Conservation (phyloP, 495 filamentous ascomycete genomes). For the Neurospora sp. region DNA sequence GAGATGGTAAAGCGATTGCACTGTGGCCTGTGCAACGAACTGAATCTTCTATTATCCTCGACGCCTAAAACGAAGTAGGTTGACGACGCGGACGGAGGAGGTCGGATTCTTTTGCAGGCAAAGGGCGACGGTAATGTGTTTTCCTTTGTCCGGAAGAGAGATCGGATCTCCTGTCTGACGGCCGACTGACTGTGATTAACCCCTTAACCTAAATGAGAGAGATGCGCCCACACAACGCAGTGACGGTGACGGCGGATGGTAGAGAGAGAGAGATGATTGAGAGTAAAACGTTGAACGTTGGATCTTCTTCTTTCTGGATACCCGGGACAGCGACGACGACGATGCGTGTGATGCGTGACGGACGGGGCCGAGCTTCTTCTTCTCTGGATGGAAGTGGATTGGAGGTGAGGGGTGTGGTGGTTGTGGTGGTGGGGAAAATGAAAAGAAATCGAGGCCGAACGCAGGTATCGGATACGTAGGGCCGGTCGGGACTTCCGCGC, state of each 20-base stretch:
- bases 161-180: slow-evolving; percentile 20
- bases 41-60: slow-evolving; percentile 25
- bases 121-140: slow-evolving; percentile 16
- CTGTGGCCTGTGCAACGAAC: slow-evolving; percentile 26
- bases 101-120: slow-evolving; percentile 19
- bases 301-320: slow-evolving; percentile 5
- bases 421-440: slow-evolving; percentile 19
- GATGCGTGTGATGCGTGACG: neutral
- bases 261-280: neutral
- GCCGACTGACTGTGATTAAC: slow-evolving; percentile 18
- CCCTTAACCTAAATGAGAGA: slow-evolving; percentile 27
- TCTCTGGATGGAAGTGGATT: slow-evolving; percentile 8
- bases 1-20: slow-evolving; percentile 8
- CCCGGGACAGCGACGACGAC: neutral
- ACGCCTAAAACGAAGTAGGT: slow-evolving; percentile 16
- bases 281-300: slow-evolving; percentile 11
- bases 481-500: slow-evolving; percentile 41
- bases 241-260: neutral
- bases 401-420: slow-evolving; percentile 17
- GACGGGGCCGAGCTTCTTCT: slow-evolving; percentile 1
- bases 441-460: slow-evolving; percentile 28
- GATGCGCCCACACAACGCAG: slow-evolving; percentile 30
- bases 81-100: slow-evolving; percentile 23
- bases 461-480: slow-evolving; percentile 29
- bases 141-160: slow-evolving; percentile 22